Percentiles rank a stretch among this genome's conserved stretches.
Evolutionary conservation across 176 grass and related monocot genomes (phyloP).

Genomic region (Avena insularis): DNA sequence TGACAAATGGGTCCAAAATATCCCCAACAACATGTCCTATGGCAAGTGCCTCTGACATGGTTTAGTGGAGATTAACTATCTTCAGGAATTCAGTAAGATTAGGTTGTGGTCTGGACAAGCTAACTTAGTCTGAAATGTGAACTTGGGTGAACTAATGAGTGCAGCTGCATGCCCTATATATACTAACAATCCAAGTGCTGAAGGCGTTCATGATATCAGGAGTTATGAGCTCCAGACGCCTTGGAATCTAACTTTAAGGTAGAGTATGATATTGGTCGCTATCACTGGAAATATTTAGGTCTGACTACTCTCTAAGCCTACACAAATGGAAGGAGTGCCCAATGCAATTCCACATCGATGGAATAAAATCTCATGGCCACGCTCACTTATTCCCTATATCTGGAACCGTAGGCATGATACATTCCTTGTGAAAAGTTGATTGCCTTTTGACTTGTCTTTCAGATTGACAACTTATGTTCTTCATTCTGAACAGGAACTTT

Average conservation of each 20-base stretch:
- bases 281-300: slow-evolving; percentile 60
- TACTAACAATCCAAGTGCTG: slow-evolving; percentile 62
- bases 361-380: slow-evolving; percentile 86
- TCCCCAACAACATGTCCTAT: slow-evolving; percentile 92
- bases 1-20: slow-evolving; percentile 87
- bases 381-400: slow-evolving; percentile 85
- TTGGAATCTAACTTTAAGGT: slow-evolving; percentile 60
- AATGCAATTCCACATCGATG: slow-evolving; percentile 57
- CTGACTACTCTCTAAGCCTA: slow-evolving; percentile 47
- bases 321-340: slow-evolving; percentile 48
- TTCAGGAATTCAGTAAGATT: slow-evolving; percentile 35
- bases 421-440: slow-evolving; percentile 60
- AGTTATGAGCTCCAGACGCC: slow-evolving; percentile 50
- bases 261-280: slow-evolving; percentile 50
- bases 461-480: slow-evolving; percentile 47
- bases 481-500: slow-evolving; percentile 39
- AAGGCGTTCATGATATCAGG: slow-evolving; percentile 51
- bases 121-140: slow-evolving; percentile 44
- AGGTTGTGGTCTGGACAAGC: slow-evolving; percentile 34
- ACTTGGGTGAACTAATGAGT: slow-evolving; percentile 54
- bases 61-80: slow-evolving; percentile 26
- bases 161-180: slow-evolving; percentile 66
- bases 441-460: slow-evolving; percentile 70
- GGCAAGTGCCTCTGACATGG: slow-evolving; percentile 90
- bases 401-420: slow-evolving; percentile 59